Evolutionary conservation across 2,329 filamentous ascomycete species (phyloP), one percentile per base, ranked within the genome.

Genomic region (Cadophora sp.): DNA sequence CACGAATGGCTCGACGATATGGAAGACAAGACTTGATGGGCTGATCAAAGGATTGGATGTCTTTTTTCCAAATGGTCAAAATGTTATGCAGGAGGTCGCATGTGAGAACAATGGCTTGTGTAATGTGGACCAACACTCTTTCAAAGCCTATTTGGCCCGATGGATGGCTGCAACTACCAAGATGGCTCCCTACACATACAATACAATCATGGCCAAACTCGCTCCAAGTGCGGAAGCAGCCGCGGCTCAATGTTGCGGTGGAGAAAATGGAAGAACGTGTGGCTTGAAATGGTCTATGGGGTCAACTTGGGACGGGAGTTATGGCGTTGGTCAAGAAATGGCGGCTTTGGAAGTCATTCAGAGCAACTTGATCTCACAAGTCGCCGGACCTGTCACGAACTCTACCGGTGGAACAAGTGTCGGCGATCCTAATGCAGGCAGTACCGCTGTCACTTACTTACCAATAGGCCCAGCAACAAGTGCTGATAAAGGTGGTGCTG

Each of bases 401-500:
- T 73, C 79, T 4, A 87, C 79, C 1, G 90, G 90, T 62, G 90
- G 90, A 27, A 91, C 83, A 4, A 87, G 85, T 72, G 77, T 80
- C 63, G 83, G 80, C 0, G 70, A 80, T 66, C 69, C 76, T 11
- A 63, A 59, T 37, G 77, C 76, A 26, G 77, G 77, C 19, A 69
- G 46, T 34, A 51, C 27, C 5, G 14, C 22, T 29, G 37, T 53
- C 31, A 58, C 7, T 14, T 58, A 43, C 14, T 34, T 56, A n/a
- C 62, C 24, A 29, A 40, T 66, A 12, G 31, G 29, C 12, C 67
- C 76, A 5, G 76, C 79, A 6, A 80, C 78, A 0, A 83, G 83
- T 0, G 89, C 83, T 7, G 91, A 94, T 76, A 86, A 82, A 71
- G 90, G 87, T 4, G 92, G 91, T 11, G 92, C 91, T 37, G 87